Evolutionary conservation across 129 eudicot species (phyloP), one percentile per base, ranked within the genome.

Genomic region (Dittrichia graveolens): DNA sequence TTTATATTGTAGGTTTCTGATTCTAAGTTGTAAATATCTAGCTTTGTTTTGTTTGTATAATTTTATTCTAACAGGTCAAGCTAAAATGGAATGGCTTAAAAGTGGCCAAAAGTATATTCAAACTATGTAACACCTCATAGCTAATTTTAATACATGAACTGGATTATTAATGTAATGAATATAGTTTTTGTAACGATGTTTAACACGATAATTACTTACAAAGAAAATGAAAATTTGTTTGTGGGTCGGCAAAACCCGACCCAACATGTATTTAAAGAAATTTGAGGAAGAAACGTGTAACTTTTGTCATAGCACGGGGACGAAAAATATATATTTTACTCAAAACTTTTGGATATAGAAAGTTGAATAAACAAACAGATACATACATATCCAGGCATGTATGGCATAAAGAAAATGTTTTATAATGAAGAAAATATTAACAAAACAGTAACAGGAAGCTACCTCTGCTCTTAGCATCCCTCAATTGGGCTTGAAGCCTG

Each of bases 1-100:
- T 24, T 24, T 24, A 61, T 63, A 72, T 68, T 75, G 49, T 41
- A 75, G 60, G 57, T 72, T 50, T 42, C 48, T 42, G n/a, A 55
- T 71, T 72, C 35, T 31, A 35, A 12, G 48, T 64, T 64, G 7
- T 48, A 35, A 44, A 67, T 45, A 14, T 57, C 31, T 40, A 62
- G 50, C 18, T 61, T 72, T 31, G 10, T 40, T 52, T 71, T 35
- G 50, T 65, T 16, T 31, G 49, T 39, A 15, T 15, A 24, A 56
- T 42, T 7, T 16, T 8, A 16, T 45, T 11, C 13, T 65, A 16
- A 65, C 45, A 39, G 34, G 3, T 65, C 56, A 41, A 65, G n/a
- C 7, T 24, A 14, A 67, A 37, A 13, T 59, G 43, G 5, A 10
- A 35, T 16, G 8, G 16, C 42, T 10, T 0, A 8, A 59, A 59